Conservation (phyloP, 202 grass and related monocot species). For the Zizania palustris region DNA sequence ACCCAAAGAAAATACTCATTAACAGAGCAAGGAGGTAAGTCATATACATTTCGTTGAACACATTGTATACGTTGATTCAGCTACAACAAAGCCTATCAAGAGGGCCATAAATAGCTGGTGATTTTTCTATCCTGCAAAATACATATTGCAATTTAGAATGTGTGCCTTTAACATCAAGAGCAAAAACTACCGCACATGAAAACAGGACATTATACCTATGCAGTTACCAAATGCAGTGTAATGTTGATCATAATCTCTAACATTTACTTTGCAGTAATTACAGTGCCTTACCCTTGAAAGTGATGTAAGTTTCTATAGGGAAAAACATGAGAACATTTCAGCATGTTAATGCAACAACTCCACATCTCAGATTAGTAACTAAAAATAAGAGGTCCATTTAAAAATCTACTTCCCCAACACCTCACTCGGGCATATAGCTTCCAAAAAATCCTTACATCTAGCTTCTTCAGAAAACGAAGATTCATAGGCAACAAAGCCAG, state of each 20-base stretch:
- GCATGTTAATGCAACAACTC: slow-evolving; percentile 34
- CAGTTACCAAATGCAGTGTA: slow-evolving; percentile 97
- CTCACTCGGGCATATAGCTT: slow-evolving; percentile 62
- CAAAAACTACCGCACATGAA: slow-evolving; percentile 24
- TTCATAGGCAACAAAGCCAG: slow-evolving; percentile 70
- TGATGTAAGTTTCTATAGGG: slow-evolving; percentile 65
- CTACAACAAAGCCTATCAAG: slow-evolving; percentile 91
- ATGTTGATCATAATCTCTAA: slow-evolving; percentile 92
- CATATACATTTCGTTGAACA: slow-evolving; percentile 88
- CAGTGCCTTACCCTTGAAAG: slow-evolving; percentile 83
- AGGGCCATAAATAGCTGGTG: slow-evolving; percentile 81
- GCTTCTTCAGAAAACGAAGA: slow-evolving; percentile 73
- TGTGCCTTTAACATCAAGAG: slow-evolving; percentile 14
- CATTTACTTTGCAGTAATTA: slow-evolving; percentile 69
- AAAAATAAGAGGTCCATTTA: slow-evolving; percentile 35
- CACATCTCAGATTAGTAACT: slow-evolving; percentile 32
- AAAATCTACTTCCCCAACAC: slow-evolving; percentile 46
- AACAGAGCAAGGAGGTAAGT: slow-evolving; percentile 28
- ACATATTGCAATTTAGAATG: slow-evolving; percentile 21
- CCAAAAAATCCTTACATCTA: slow-evolving; percentile 65
- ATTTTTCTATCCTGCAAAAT: slow-evolving; percentile 85
- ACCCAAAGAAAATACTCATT: slow-evolving; percentile 10
- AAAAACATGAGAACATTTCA: slow-evolving; percentile 16
- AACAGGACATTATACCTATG: slow-evolving; percentile 65
- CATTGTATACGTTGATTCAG: slow-evolving; percentile 93